Percentiles rank a stretch among this genome's conserved stretches.
These are phyloP conservation scores for Juncus inflexus DNA, from an alignment of 176 grass and related monocot genomes.

Conservation along the genomic window DNA sequence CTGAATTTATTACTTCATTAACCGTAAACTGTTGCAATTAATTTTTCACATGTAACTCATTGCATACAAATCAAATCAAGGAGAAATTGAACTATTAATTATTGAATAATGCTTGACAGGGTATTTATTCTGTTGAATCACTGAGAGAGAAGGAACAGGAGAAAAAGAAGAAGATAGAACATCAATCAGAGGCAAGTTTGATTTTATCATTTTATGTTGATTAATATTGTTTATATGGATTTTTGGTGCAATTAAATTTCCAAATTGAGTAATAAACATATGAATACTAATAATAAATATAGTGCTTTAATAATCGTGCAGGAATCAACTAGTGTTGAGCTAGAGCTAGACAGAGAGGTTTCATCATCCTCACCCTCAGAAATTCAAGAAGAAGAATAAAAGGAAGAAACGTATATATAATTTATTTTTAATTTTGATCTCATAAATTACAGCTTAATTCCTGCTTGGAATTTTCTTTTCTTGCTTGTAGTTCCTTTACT, in stretches of 20 bases:
- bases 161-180: constrained; percentile 20
- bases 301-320: neutral
- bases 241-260: neutral
- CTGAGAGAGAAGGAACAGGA: constrained; percentile 33
- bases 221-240: neutral
- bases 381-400: constrained; percentile 16
- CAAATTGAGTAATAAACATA: no score
- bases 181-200: constrained; percentile 19
- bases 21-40: no score
- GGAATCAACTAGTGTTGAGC: constrained; percentile 10
- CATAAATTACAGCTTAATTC: constrained; percentile 3
- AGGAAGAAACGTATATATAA: neutral
- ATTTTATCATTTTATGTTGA: neutral
- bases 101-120: constrained; percentile 6
- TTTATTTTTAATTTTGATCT: neutral
- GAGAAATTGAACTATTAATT: neutral
- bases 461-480: constrained; percentile 8
- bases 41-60: no score
- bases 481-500: neutral
- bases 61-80: no score
- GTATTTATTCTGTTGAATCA: constrained; percentile 7
- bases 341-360: neutral
- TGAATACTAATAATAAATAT: no score
- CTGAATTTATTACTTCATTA: neutral
- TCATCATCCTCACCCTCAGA: neutral